These are phyloP conservation scores for Trametes pubescens DNA, from an alignment of 1,284 basidiomycete species.

Conservation along the genomic window DNA sequence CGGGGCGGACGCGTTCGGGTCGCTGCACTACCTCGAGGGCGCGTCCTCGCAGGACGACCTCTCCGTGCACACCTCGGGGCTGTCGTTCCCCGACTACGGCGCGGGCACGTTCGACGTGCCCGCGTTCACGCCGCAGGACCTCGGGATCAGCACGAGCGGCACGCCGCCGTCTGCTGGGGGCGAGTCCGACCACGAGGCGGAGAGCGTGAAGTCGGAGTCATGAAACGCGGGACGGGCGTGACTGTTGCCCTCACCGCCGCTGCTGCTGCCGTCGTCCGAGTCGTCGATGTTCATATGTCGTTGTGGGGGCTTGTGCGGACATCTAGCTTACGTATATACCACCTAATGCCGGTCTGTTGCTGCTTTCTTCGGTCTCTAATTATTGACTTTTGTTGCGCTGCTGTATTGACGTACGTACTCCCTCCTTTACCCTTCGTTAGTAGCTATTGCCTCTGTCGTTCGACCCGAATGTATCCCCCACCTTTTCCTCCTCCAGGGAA, in stretches of 20 bases:
- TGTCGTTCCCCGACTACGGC: conserved; percentile 71
- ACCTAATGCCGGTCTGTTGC: conserved; percentile 34
- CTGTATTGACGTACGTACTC: conserved; percentile 36
- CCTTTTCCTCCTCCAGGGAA: conserved; percentile 20
- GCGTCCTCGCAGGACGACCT: conserved; percentile 63
- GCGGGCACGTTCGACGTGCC: conserved; percentile 71
- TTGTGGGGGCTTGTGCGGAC: conserved; percentile 32
- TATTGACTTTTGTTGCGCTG: conserved; percentile 39
- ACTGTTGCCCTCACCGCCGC: conserved; percentile 12
- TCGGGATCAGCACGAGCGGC: conserved; percentile 63
- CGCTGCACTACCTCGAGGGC: conserved; percentile 79
- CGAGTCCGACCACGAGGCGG: conserved; percentile 61
- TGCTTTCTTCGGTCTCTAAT: conserved; percentile 39
- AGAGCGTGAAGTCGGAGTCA: conserved; percentile 57
- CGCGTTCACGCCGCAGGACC: conserved; percentile 68
- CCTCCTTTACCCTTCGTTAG: not conserved
- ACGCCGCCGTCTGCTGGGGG: conserved; percentile 53
- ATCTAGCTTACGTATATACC: conserved; percentile 34
- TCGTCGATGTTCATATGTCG: not conserved
- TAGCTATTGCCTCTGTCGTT: conserved; percentile 27
- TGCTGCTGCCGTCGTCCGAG: too few relatives aligned
- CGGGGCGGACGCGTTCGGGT: conserved; percentile 70
- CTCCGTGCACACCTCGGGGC: conserved; percentile 59
- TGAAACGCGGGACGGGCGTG: conserved; percentile 22
- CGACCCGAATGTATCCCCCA: conserved; percentile 36